Percentiles rank a stretch among this genome's conserved stretches.
These are phyloP conservation scores for Apiosordaria backusii DNA, from an alignment of 495 filamentous ascomycete species.

Conservation along the genomic window DNA sequence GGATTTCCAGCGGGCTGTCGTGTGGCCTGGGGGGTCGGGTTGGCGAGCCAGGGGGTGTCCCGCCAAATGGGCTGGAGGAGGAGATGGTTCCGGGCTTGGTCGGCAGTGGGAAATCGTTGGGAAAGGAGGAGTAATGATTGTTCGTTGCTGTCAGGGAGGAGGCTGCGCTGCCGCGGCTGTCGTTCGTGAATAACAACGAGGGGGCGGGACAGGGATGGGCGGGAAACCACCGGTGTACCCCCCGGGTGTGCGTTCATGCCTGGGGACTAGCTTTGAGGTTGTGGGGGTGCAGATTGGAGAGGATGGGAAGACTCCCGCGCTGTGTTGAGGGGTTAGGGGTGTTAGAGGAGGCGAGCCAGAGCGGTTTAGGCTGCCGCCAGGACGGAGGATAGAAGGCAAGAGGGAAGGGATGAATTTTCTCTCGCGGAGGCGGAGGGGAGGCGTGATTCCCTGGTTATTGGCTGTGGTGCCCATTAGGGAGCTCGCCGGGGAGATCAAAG, in stretches of 20 bases:
- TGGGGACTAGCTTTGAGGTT: conserved; percentile 32
- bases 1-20: conserved; percentile 32
- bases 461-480: conserved; percentile 22
- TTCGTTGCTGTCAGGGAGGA: not conserved
- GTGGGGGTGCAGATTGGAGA: conserved; percentile 30
- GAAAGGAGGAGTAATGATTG: not conserved
- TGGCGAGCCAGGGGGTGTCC: too few relatives aligned
- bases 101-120: not conserved
- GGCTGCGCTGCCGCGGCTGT: not conserved
- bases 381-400: conserved; percentile 37
- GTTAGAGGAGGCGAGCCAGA: conserved; percentile 32
- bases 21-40: conserved; percentile 33
- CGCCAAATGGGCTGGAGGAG: too few relatives aligned
- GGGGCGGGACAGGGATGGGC: not conserved
- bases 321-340: conserved; percentile 20
- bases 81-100: conserved; percentile 2
- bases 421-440: conserved; percentile 45
- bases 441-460: conserved; percentile 29
- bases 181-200: not conserved
- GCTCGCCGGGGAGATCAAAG: conserved; percentile 37
- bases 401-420: conserved; percentile 39
- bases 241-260: conserved; percentile 28
- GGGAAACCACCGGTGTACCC: conserved; percentile 7
- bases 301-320: conserved; percentile 22
- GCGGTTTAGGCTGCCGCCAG: conserved; percentile 19